A percentile compares a stretch with the other conserved stretches of the same genome.
phyloP scores from a whole-genome alignment of 108 stramenopile species.

The Skeletonema grethae region DNA sequence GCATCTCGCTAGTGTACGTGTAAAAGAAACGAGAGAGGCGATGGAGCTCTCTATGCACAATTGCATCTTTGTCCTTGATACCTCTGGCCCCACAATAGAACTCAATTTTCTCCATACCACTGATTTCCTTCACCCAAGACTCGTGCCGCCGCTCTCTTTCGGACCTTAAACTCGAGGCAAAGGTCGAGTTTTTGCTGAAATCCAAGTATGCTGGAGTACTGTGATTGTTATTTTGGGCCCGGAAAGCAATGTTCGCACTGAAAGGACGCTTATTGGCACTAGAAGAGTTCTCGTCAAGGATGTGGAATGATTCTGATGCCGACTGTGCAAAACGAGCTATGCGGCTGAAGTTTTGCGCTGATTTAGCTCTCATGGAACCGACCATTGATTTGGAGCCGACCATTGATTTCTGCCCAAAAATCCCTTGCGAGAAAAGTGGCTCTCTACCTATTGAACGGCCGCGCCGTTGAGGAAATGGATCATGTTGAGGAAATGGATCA shows the following conservation, averaged over 20 bases:
- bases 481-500: constrained; percentile 9
- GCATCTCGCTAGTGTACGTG: constrained; percentile 67
- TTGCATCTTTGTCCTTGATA: constrained; percentile 42
- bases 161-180: constrained; percentile 71
- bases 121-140: constrained; percentile 62
- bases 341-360: constrained; percentile 41
- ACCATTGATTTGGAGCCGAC: constrained; percentile 9
- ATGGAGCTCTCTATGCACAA: constrained; percentile 73
- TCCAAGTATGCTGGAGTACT: constrained; percentile 68
- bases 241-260: constrained; percentile 21
- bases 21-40: constrained; percentile 70
- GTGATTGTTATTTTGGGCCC: constrained; percentile 19
- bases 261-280: background rate
- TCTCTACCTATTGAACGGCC: constrained; percentile 2
- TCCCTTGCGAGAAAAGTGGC: background rate
- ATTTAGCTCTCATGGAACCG: constrained; percentile 40
- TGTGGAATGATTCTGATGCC: constrained; percentile 31
- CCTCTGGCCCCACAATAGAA: constrained; percentile 57
- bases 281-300: background rate
- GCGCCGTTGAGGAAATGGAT: constrained; percentile 11
- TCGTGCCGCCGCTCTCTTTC: constrained; percentile 70
- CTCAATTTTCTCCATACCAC: constrained; percentile 32
- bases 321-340: constrained; percentile 46
- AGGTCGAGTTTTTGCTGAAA: constrained; percentile 74
- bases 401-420: constrained; percentile 1